These are phyloP conservation scores for Lagenaria siceraria DNA, from an alignment of 306 rosid species.

Conservation along the genomic window DNA sequence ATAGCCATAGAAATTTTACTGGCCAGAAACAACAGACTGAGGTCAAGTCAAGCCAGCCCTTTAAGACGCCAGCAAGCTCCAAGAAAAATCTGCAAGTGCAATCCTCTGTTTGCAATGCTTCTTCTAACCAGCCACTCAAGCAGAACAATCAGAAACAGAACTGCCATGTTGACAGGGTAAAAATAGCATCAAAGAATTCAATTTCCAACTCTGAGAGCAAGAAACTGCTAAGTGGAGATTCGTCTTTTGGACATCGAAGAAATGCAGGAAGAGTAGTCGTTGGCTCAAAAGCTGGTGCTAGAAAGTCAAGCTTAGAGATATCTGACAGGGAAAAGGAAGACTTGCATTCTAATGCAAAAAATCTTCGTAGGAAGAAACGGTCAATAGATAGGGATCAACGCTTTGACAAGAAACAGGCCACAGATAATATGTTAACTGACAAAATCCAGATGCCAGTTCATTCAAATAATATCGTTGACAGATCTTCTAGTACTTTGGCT, in stretches of 20 bases:
- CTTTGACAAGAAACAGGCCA: constrained; percentile 40
- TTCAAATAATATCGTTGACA: constrained; percentile 26
- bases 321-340: constrained; percentile 62
- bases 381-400: constrained; percentile 48
- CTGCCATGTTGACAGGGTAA: constrained; percentile 38
- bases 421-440: constrained; percentile 34
- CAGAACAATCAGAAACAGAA: constrained; percentile 92
- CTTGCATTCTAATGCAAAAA: constrained; percentile 39
- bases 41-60: constrained; percentile 33
- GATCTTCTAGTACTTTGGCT: constrained; percentile 30
- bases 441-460: constrained; percentile 45
- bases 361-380: constrained; percentile 71
- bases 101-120: constrained; percentile 27
- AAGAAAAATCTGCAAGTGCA: constrained; percentile 47
- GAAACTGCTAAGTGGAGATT: constrained; percentile 38
- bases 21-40: constrained; percentile 52
- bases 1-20: constrained; percentile 30
- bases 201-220: constrained; percentile 36
- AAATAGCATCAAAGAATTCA: constrained; percentile 46
- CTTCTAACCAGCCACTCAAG: constrained; percentile 37
- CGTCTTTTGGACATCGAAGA: constrained; percentile 49
- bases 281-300: constrained; percentile 46
- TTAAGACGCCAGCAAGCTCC: constrained; percentile 27
- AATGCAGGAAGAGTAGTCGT: constrained; percentile 37
- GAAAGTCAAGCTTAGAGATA: constrained; percentile 38